phyloP scores from a whole-genome alignment of 2,329 filamentous ascomycete genomes.

The Helotiales sp. region DNA sequence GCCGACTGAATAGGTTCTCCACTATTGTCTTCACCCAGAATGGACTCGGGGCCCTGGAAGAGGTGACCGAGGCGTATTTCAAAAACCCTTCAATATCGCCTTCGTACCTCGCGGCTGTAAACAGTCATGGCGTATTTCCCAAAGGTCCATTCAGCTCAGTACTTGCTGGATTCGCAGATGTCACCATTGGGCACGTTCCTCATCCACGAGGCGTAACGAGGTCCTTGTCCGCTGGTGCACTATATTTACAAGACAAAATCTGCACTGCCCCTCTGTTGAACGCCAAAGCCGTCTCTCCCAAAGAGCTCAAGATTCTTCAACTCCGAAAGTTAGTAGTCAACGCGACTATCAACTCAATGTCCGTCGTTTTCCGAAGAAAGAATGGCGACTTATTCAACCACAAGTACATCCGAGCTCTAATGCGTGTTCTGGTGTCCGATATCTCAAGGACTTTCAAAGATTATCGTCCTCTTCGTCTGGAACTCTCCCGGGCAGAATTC shows the following conservation, averaged over 20 bases:
- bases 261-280: conserved; percentile 44
- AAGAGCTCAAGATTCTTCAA: conserved; percentile 60
- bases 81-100: conserved; percentile 59
- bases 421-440: conserved; percentile 71
- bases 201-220: not conserved
- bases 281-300: conserved; percentile 40
- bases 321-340: conserved; percentile 86
- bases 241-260: conserved; percentile 37
- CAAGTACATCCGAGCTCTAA: conserved; percentile 54
- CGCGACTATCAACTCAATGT: conserved; percentile 80
- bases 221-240: conserved; percentile 17
- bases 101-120: conserved; percentile 69
- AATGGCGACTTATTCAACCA: conserved; percentile 77
- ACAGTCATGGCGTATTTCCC: conserved; percentile 56
- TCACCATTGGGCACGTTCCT: conserved; percentile 48
- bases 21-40: conserved; percentile 86
- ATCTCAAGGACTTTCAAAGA: conserved; percentile 49
- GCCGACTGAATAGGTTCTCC: conserved; percentile 62
- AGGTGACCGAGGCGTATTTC: conserved; percentile 58
- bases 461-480: not conserved
- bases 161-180: conserved; percentile 51
- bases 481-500: not conserved
- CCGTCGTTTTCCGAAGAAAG: conserved; percentile 70
- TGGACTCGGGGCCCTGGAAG: conserved; percentile 73
- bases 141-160: conserved; percentile 50